A percentile compares a stretch with the other conserved stretches of the same genome.
These are phyloP conservation scores for Cordyceps pruinosa DNA, from an alignment of 2,329 filamentous ascomycete species.

Conservation along the genomic window DNA sequence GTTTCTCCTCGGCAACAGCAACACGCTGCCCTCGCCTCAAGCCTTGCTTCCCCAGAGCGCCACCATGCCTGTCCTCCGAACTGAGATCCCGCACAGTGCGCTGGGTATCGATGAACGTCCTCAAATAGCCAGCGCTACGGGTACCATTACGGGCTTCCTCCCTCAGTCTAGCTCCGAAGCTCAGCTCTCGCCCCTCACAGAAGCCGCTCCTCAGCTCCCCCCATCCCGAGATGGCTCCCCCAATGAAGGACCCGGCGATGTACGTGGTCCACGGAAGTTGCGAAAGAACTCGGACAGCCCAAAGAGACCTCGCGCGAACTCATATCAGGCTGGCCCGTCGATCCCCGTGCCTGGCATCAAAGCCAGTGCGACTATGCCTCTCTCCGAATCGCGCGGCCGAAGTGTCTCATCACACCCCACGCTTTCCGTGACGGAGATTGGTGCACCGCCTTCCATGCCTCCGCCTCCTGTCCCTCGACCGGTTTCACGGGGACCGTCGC, in stretches of 20 bases:
- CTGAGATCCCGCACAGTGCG: conserved; percentile 1
- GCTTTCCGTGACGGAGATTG: conserved; percentile 14
- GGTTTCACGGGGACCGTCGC: background rate
- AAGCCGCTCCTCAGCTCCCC: conserved; percentile 3
- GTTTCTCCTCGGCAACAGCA: background rate
- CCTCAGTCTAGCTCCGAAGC: background rate
- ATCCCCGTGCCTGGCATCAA: conserved; percentile 20
- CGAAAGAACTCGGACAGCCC: conserved; percentile 24
- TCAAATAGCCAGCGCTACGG: conserved; percentile 1
- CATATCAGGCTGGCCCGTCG: conserved; percentile 22
- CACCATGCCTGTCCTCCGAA: conserved; percentile 9
- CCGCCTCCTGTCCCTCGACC: conserved; percentile 4
- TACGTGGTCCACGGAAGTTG: conserved; percentile 22
- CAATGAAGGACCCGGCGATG: conserved; percentile 14
- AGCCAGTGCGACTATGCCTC: conserved; percentile 25
- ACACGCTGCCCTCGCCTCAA: background rate
- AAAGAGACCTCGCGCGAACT: conserved; percentile 27
- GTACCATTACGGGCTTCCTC: background rate
- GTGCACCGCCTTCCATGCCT: conserved; percentile 5
- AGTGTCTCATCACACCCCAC: conserved; percentile 43
- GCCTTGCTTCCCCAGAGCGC: background rate
- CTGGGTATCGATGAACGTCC: conserved; percentile 5
- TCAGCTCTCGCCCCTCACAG: conserved; percentile 13
- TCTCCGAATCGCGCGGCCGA: conserved; percentile 32
- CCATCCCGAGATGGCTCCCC: conserved; percentile 9